Base-by-base conservation (phyloP, 2,329 filamentous ascomycete species). In the Colletotrichum graminicola region DNA sequence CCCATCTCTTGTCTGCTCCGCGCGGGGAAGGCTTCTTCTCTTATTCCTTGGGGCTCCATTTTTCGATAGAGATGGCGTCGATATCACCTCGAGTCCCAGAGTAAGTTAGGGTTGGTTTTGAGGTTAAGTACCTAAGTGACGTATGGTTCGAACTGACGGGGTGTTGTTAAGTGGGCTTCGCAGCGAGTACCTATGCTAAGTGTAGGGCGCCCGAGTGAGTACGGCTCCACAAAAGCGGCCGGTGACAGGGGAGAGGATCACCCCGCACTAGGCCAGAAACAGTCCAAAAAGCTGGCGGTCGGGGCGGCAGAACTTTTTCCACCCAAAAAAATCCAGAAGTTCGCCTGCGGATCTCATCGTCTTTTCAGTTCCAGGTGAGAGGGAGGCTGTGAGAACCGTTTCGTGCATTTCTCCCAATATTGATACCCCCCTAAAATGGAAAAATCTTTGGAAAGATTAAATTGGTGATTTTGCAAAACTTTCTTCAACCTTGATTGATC, bases 1-100 rank as follows among this genome's bases (percentile, higher is more conserved):
- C 91, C 91, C 1, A 86, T 85, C 18, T 85, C 85, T 72, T 86
- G 85, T 62, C 87, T 90, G 2, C 89, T 91, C 14, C 84, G 82
- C 4, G 91, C 92, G 21, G 93, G 93, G 76, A 93, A 97, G 0
- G 88, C 83, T n/a, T 89, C 85, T 55, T 83, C 79, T 49, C 82
- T 80, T 18, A 88, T 77, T 23, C 83, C 82, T 36, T 75, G 78
- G 26, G 76, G 76, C 54, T 80, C 81, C 86, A 84, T 88, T n/a
- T 34, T 71, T 62, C 51, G 45, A 41, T 23, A 18, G 8, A 1
- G 1, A 26, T 2, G 11, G n/a, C 34, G 21, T 5, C 7, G 10
- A 21, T 39, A 7, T 26, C 23, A 23, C n/a, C 34, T 57, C 14
- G 34, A 11, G 16, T 26, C 36, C n/a, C 7, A 5, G 18, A 41